Percentiles rank a stretch among this genome's conserved stretches.
Conservation (phyloP, 192 early-diverging fungal species). For the Coemansia sp. region DNA sequence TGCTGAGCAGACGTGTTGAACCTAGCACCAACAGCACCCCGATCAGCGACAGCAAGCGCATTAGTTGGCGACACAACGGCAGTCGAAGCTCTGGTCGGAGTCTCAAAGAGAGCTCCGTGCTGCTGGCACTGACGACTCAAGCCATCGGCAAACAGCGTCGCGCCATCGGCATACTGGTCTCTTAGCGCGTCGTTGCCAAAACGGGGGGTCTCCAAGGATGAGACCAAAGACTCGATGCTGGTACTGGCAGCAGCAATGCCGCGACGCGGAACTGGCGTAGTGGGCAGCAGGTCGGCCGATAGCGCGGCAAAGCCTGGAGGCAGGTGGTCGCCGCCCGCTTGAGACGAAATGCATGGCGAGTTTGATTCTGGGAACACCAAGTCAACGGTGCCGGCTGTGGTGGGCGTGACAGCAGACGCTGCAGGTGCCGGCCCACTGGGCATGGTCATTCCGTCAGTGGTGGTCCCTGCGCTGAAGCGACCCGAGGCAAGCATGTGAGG, state of each 20-base stretch:
- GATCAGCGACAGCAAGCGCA: slow-evolving; percentile 1
- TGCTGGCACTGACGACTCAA: not conserved
- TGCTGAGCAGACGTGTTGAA: not conserved
- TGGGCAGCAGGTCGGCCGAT: not conserved
- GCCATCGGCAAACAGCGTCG: slow-evolving; percentile 20
- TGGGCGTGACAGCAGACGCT: not conserved
- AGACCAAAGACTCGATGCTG: slow-evolving; percentile 21
- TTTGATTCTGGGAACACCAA: slow-evolving; percentile 27
- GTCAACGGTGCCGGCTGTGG: slow-evolving; percentile 12
- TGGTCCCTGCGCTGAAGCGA: slow-evolving; percentile 29
- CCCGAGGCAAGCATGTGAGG: slow-evolving; percentile 35
- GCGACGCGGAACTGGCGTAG: slow-evolving; percentile 23
- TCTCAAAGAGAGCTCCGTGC: not conserved
- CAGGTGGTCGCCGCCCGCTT: not conserved
- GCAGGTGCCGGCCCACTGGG: not conserved
- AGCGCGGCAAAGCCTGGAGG: not conserved
- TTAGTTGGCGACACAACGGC: not conserved
- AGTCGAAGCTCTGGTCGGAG: slow-evolving; percentile 9
- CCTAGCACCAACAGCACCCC: not conserved
- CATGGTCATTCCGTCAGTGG: slow-evolving; percentile 5
- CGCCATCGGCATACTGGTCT: slow-evolving; percentile 6
- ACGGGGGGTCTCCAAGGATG: slow-evolving; percentile 35
- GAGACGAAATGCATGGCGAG: slow-evolving; percentile 25
- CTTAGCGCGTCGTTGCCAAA: slow-evolving; percentile 4
- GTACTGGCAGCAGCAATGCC: not conserved